phyloP scores from a whole-genome alignment of 2,329 filamentous ascomycete genomes.

The Ceratocystis eucalypticola region DNA sequence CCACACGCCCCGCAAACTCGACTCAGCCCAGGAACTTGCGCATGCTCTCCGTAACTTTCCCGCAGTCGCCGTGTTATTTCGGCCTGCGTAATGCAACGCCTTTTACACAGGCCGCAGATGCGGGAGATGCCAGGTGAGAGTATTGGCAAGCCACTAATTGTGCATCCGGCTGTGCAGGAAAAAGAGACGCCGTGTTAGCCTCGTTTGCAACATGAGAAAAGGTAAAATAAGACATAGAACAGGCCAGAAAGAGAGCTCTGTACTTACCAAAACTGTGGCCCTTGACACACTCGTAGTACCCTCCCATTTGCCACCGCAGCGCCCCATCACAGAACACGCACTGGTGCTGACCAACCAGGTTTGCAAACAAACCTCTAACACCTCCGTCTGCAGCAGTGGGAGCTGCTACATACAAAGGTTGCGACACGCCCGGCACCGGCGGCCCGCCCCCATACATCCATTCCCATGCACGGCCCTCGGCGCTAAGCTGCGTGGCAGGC shows the following conservation, averaged over 20 bases:
- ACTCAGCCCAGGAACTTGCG: conserved; percentile 2
- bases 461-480: conserved; percentile 43
- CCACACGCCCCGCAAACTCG: conserved; percentile 15
- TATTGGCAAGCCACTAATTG: conserved; percentile 41
- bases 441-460: conserved; percentile 45
- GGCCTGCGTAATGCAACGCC: conserved; percentile 11
- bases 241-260: background rate
- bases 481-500: background rate
- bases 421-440: conserved; percentile 32
- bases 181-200: background rate
- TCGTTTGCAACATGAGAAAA: conserved; percentile 13
- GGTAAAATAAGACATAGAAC: background rate
- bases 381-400: conserved; percentile 9
- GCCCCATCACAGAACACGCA: conserved; percentile 37
- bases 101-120: conserved; percentile 41
- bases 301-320: conserved; percentile 25
- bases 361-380: conserved; percentile 3
- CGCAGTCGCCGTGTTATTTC: conserved; percentile 8
- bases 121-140: conserved; percentile 40
- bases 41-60: conserved; percentile 5
- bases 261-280: conserved; percentile 31
- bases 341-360: conserved; percentile 24
- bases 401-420: conserved; percentile 20
- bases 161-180: conserved; percentile 34
- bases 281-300: conserved; percentile 29